Conservation (phyloP, 148 eudicot genomes). For the Heliamphora exappendiculata region DNA sequence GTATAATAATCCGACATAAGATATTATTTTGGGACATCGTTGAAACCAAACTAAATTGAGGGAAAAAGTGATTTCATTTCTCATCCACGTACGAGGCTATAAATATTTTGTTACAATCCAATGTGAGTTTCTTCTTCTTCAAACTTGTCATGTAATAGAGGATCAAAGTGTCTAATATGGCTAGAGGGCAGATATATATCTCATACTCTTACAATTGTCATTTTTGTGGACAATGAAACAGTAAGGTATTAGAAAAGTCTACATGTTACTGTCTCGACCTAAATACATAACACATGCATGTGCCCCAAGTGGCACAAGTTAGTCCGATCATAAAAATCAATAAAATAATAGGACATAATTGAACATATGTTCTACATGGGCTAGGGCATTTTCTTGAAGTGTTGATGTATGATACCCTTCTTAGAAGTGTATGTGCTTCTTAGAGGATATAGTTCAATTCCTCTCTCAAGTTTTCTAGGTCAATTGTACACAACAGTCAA, state of each 20-base stretch:
- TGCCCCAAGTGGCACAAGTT: neutral
- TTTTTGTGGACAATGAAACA: neutral
- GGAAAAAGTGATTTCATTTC: neutral
- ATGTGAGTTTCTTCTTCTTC: neutral
- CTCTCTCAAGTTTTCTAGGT: no score
- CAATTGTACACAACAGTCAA: no score
- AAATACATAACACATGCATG: neutral
- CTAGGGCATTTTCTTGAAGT: no score
- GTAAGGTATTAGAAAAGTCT: neutral
- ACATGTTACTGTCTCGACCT: neutral
- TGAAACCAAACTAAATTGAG: neutral
- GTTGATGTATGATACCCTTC: no score
- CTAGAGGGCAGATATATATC: neutral
- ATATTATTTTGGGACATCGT: neutral
- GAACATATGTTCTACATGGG: no score
- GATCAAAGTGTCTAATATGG: neutral
- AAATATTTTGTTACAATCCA: neutral
- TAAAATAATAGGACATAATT: no score
- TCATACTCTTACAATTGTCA: neutral
- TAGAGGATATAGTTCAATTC: no score
- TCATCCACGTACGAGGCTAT: neutral
- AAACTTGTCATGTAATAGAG: no score
- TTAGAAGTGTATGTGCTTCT: no score
- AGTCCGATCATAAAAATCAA: neutral
- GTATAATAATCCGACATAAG: neutral